Percentiles rank a stretch among this genome's conserved stretches.
Conservation (phyloP, 1,284 basidiomycete genomes). For the Dichomitus squalens region DNA sequence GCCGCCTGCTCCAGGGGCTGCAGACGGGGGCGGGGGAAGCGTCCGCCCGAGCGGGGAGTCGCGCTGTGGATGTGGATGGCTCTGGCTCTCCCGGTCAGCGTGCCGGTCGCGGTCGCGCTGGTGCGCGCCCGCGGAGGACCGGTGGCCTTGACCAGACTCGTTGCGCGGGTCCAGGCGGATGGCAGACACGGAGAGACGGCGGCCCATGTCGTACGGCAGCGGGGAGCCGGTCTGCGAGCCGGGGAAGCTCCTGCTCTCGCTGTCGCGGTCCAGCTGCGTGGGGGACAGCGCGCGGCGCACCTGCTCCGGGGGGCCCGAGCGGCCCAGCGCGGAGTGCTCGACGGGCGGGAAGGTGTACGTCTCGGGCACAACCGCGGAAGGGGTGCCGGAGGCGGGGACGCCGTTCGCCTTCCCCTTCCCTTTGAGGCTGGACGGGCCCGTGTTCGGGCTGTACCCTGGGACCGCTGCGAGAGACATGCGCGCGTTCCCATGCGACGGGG, state of each 20-base stretch:
- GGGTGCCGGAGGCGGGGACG: conserved; percentile 3
- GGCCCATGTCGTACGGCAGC: conserved; percentile 47
- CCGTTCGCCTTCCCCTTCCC: conserved; percentile 39
- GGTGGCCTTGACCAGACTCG: neutral
- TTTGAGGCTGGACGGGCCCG: conserved; percentile 28
- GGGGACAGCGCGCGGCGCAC: conserved; percentile 27
- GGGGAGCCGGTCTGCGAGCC: conserved; percentile 45
- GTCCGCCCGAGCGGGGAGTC: neutral
- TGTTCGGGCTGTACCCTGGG: conserved; percentile 25
- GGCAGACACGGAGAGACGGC: conserved; percentile 51
- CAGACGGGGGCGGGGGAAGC: conserved; percentile 16
- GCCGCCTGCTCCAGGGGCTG: neutral
- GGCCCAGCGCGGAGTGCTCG: neutral
- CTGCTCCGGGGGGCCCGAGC: conserved; percentile 23
- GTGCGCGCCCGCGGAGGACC: neutral
- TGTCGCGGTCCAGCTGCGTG: conserved; percentile 37
- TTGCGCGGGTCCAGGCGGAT: conserved; percentile 45
- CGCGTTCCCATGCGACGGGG: neutral
- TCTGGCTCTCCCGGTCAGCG: too few relatives aligned
- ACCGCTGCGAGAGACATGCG: conserved; percentile 21
- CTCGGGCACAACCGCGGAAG: conserved; percentile 21
- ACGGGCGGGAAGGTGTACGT: conserved; percentile 26
- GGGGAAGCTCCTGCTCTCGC: conserved; percentile 34
- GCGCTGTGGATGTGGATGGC: too few relatives aligned
- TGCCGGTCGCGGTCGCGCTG: neutral